Evolutionary conservation across 1,139 yeast genomes (phyloP).

Genomic region (Pichia sp.): DNA sequence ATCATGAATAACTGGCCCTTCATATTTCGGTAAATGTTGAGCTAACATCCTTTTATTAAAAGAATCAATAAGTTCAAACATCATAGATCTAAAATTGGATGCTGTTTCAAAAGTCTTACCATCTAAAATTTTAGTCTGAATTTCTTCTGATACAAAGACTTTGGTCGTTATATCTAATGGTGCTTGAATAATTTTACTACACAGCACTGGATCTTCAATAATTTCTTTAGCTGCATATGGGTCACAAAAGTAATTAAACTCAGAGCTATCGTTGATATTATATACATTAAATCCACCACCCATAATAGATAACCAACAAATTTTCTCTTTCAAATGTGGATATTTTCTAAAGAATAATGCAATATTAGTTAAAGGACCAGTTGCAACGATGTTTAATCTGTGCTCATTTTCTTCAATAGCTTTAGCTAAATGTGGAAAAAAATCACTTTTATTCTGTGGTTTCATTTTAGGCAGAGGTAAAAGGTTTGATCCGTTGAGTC

Average conservation of each 20-base stretch:
- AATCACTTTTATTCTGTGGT: constrained; percentile 33
- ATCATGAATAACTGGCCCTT: constrained; percentile 79
- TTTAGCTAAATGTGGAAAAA: constrained; percentile 52
- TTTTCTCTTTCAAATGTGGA: constrained; percentile 44
- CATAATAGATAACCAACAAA: constrained; percentile 59
- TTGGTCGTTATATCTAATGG: constrained; percentile 72
- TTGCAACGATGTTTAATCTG: constrained; percentile 52
- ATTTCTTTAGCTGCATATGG: constrained; percentile 66
- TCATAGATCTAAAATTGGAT: constrained; percentile 44
- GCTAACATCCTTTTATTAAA: constrained; percentile 44
- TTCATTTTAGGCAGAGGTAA: constrained; percentile 43
- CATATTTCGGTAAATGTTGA: constrained; percentile 35
- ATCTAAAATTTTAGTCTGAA: constrained; percentile 36
- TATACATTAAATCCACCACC: constrained; percentile 60
- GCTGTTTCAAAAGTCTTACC: constrained; percentile 25
- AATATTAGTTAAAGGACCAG: constrained; percentile 71
- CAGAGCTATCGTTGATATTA: constrained; percentile 55
- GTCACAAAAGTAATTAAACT: constrained; percentile 72
- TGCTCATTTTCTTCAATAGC: constrained; percentile 41
- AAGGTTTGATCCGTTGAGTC: constrained; percentile 65
- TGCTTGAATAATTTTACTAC: constrained; percentile 46
- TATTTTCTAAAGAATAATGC: constrained; percentile 45
- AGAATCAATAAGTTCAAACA: constrained; percentile 50
- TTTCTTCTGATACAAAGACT: constrained; percentile 49
- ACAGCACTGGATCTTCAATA: constrained; percentile 41